Evolutionary conservation across 2,329 filamentous ascomycete genomes (phyloP), one percentile per base, ranked within the genome.

Genomic region (Mycosphaerelloides madeirae): DNA sequence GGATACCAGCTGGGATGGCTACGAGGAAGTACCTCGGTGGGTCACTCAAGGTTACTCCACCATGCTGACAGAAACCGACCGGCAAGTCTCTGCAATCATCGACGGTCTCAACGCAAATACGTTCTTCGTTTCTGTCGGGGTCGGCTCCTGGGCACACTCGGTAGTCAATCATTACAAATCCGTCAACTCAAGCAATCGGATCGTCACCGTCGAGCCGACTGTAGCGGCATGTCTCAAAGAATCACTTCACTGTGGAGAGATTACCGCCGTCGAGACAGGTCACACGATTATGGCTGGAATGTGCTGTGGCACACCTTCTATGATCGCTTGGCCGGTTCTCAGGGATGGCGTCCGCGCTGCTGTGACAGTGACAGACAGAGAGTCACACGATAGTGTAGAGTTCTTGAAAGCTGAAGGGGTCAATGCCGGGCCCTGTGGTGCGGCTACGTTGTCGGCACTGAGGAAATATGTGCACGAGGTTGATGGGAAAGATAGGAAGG

Each of bases 41-140:
- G 84, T 90, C 16, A 83, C 88, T 0, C 80, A 91, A 48, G 87
- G 87, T 0, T 93, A 91, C 56, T 73, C 72, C 3, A 88, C 85
- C 0, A 83, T 90, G 76, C 69, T 90, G 49, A 62, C 66, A 3
- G 87, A 93, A 58, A 69, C 79, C 0, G 83, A 88, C 38, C 61
- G 70, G 15, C 84, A 90, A 57, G 58, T 83, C 8, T 59, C 71
- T 0, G 64, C 66, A 0, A 52, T 68, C 1, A 48, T 43, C 1
- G 38, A 34, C 22, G 60, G 66, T 0, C 52, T 57, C 3, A 49
- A 32, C 7, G 15, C 25, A 13, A 29, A 19, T 31, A 65, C 79
- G 8, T 73, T 81, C 22, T 63, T 91, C 12, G 75, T 77, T 0
- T 83, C 85, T 0, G 82, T 85, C 1, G 86, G 87, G 0, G 85